A percentile compares a stretch with the other conserved stretches of the same genome.
These are phyloP conservation scores for Ilex asprella DNA, from an alignment of 257 asterid species.

Conservation along the genomic window DNA sequence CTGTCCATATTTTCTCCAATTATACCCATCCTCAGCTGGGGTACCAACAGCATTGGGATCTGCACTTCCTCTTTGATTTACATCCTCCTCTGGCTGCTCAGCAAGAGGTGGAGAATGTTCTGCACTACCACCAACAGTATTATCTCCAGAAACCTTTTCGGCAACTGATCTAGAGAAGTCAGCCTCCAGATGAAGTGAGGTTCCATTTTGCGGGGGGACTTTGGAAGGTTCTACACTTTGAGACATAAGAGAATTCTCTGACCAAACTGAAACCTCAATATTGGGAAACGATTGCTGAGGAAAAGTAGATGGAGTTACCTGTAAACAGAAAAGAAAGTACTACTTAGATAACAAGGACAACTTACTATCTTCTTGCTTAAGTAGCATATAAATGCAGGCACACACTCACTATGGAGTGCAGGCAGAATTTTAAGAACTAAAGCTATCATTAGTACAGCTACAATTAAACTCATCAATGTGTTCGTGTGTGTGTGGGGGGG, in stretches of 20 bases:
- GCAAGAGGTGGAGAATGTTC: slow-evolving; percentile 58
- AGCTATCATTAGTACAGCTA: no score
- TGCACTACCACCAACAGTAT: slow-evolving; percentile 17
- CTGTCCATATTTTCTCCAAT: slow-evolving; percentile 89
- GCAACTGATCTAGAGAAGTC: slow-evolving; percentile 29
- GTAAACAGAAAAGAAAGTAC: slow-evolving; percentile 14
- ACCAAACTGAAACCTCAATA: slow-evolving; percentile 28
- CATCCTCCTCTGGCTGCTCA: slow-evolving; percentile 46
- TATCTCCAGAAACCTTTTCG: slow-evolving; percentile 22
- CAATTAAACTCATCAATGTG: no score
- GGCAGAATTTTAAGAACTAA: no score
- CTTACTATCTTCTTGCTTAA: no score
- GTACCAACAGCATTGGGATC: slow-evolving; percentile 44
- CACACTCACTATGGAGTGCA: no score
- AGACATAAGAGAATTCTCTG: slow-evolving; percentile 24
- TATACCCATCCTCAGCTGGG: slow-evolving; percentile 67
- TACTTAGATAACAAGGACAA: neutral
- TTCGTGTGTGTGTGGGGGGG: no score
- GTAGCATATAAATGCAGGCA: no score
- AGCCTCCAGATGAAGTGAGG: slow-evolving; percentile 27
- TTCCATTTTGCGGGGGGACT: slow-evolving; percentile 13
- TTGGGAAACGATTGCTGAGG: slow-evolving; percentile 39
- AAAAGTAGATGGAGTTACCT: slow-evolving; percentile 28
- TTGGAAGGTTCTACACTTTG: slow-evolving; percentile 24
- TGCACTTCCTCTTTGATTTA: slow-evolving; percentile 45